phyloP scores from a whole-genome alignment of 2,329 filamentous ascomycete genomes.

The Xylariaceae sp. region DNA sequence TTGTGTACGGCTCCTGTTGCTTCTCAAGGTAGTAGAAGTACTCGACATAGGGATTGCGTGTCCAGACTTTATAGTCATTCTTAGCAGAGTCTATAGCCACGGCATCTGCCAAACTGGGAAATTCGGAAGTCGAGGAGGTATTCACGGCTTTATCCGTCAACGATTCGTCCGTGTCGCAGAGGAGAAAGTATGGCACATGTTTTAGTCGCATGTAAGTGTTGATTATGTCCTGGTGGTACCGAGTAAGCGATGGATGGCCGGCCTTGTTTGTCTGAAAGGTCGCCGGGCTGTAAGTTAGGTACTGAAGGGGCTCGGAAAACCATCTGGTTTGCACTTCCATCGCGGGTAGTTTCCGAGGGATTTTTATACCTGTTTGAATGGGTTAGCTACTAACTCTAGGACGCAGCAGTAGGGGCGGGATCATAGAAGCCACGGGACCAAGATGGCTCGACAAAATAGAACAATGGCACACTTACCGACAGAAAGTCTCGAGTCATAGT shows the following conservation, averaged over 20 bases:
- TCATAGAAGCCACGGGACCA: not conserved
- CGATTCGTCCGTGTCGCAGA: constrained; percentile 48
- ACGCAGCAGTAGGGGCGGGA: not conserved
- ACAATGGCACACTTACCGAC: constrained; percentile 60
- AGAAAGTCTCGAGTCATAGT: constrained; percentile 73
- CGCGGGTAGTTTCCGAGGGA: constrained; percentile 55
- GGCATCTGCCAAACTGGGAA: constrained; percentile 65
- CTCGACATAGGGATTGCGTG: constrained; percentile 51
- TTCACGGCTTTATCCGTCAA: constrained; percentile 30
- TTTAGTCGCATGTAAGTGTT: constrained; percentile 60
- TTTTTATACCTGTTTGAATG: constrained; percentile 43
- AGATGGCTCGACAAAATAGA: not conserved
- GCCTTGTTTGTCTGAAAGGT: constrained; percentile 56
- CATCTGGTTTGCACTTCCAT: constrained; percentile 58
- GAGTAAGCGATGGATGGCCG: constrained; percentile 57
- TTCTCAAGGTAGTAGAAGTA: constrained; percentile 83
- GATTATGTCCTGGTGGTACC: constrained; percentile 56
- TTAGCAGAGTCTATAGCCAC: constrained; percentile 39
- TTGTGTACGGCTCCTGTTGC: constrained; percentile 61
- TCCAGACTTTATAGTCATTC: constrained; percentile 39
- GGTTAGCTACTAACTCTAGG: not conserved
- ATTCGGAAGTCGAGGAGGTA: constrained; percentile 45
- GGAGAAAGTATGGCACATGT: constrained; percentile 55
- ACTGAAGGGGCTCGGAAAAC: constrained; percentile 63
- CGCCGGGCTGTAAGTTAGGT: constrained; percentile 49